phyloP scores from a whole-genome alignment of 1,139 yeast species.

The Suzukiozyma palmioleophila region DNA sequence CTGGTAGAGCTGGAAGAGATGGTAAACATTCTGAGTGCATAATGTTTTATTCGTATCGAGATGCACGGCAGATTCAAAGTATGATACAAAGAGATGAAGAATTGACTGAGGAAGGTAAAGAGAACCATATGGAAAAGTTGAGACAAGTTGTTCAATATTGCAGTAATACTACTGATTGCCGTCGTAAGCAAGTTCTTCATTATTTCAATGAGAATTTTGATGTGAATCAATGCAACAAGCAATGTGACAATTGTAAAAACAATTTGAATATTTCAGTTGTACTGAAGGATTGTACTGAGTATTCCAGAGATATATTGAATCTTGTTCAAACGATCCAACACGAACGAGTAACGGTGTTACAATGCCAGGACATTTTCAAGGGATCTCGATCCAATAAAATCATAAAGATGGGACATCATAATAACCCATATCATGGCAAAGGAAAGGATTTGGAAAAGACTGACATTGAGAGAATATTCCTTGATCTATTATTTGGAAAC shows the following conservation, averaged over 20 bases:
- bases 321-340: slow-evolving; percentile 55
- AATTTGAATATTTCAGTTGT: slow-evolving; percentile 39
- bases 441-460: slow-evolving; percentile 62
- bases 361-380: slow-evolving; percentile 78
- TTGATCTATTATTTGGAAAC: slow-evolving; percentile 66
- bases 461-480: slow-evolving; percentile 77
- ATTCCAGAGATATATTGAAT: slow-evolving; percentile 55
- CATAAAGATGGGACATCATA: slow-evolving; percentile 57
- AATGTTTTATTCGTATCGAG: slow-evolving; percentile 74
- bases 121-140: slow-evolving; percentile 72
- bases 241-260: slow-evolving; percentile 82
- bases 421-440: slow-evolving; percentile 58
- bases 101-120: slow-evolving; percentile 59
- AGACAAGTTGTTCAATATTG: slow-evolving; percentile 88
- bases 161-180: slow-evolving; percentile 85
- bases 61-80: slow-evolving; percentile 67
- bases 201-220: slow-evolving; percentile 85
- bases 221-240: slow-evolving; percentile 57
- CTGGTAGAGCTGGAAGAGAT: slow-evolving; percentile 99
- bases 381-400: slow-evolving; percentile 70
- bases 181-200: slow-evolving; percentile 82
- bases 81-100: slow-evolving; percentile 77
- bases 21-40: slow-evolving; percentile 78
- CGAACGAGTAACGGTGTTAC: slow-evolving; percentile 67
- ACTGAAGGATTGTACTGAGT: slow-evolving; percentile 64